Evolutionary conservation across 2,329 filamentous ascomycete genomes (phyloP), one percentile per base, ranked within the genome.

Genomic region (Xylaria multiplex): DNA sequence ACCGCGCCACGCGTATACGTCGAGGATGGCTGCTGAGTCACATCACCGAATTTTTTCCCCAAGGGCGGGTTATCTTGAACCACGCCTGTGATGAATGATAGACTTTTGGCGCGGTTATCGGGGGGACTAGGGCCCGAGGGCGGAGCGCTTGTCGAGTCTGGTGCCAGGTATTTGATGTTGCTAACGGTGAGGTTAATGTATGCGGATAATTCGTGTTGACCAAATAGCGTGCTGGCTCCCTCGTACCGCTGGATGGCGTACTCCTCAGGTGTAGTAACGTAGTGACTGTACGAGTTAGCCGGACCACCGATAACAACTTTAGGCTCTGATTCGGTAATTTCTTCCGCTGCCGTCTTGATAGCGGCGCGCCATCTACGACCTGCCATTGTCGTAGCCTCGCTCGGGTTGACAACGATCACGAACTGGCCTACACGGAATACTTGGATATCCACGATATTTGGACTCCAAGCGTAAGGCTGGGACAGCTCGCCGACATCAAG

Each of bases 301-400:
- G 94, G 94, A 0, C 91, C 93, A 4, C 93, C 93, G 1, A 97
- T 83, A 1, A 97, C 90, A 0, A 96, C 92, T 14, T 91, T 77
- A 0, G 91, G 91, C 52, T 89, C 83, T 7, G 75, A 72, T 13
- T 74, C 73, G n/a, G 73, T 73, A 9, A 85, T 79, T 0, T 81
- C 73, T 11, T 71, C 65, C 1, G 76, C 72, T 6, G 85, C 85
- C 48, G 86, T 78, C 22, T 84, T 81, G 59, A 96, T 83, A 1
- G 92, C 90, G 66, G 86, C 83, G 72, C 91, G 91, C 94, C 94
- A 97, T 40, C 94, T 88, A 11, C 94, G 88, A 1, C 94, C 94
- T 0, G 92, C 86, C 94, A 97, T 97, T 8, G 94, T 97, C 0
- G 92, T 96, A 0, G 92, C 93, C 79, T 97, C 94, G 52, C 93